Evolutionary conservation across 2,329 filamentous ascomycete species (phyloP), one percentile per base, ranked within the genome.

Genomic region (Pseudocercospora macadamiae): DNA sequence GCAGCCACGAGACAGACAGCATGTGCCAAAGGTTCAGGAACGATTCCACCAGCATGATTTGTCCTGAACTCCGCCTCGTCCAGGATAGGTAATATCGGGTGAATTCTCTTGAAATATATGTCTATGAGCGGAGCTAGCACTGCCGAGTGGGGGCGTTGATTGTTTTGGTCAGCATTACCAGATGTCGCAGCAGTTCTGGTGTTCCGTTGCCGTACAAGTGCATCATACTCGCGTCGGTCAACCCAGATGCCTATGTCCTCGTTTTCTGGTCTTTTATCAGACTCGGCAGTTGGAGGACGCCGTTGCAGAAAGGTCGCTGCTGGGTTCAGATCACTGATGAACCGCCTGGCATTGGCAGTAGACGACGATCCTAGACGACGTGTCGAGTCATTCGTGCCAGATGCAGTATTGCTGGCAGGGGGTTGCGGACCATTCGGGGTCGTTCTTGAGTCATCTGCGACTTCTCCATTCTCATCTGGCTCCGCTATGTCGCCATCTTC

Each of bases 1-100:
- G 78, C 79, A 14, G 79, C 78, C 16, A 80, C 76, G 8, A 81
- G 71, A 61, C 79, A 82, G 4, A 81, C 75, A 3, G 77, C 77
- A 62, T 80, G 76, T 56, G 76, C 68, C 16, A 80, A 57, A 32
- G 78, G 70, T 14, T 74, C 73, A 3, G 77, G 72, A 34, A 74
- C 73, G 47, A 64, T 65, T 2, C 73, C 73, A 16, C 72, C 69
- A 8, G 67, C 67, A 54, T 76, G 74, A 54, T 73, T 68, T 10
- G 69, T 67, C 28, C 74, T 71, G 57, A 79, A 79, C 48, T 77
- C 71, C 5, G 73, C 68, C 61, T 77, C 74, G 62, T 80, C 75
- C 21, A 82, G 71, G 1, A 82, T 68, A 2, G 79, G 79, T 4
- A 82, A 71, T 3, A 82, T 67, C 18, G 78, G 78, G 51, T 82